phyloP scores from a whole-genome alignment of 805 yeast species.

The Candida ovalis region DNA sequence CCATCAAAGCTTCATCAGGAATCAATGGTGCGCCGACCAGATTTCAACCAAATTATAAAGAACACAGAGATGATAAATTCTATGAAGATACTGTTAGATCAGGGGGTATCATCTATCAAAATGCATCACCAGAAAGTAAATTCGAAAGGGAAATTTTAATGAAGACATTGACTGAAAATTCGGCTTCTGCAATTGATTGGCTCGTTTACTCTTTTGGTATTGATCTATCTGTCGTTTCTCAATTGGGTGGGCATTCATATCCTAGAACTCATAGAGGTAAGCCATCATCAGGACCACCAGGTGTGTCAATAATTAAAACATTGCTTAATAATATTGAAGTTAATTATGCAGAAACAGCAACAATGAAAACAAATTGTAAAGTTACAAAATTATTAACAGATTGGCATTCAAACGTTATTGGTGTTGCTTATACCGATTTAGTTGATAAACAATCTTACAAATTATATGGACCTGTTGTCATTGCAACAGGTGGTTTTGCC shows the following conservation, averaged over 20 bases:
- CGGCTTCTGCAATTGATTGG: constrained; percentile 71
- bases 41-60: constrained; percentile 43
- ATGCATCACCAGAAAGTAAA: constrained; percentile 32
- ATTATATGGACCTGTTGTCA: constrained; percentile 53
- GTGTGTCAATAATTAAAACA: constrained; percentile 59
- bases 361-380: constrained; percentile 30
- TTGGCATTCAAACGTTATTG: constrained; percentile 13
- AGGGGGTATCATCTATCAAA: constrained; percentile 40
- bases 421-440: constrained; percentile 32
- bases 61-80: constrained; percentile 55
- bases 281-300: constrained; percentile 55
- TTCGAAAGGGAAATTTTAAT: constrained; percentile 51
- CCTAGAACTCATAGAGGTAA: constrained; percentile 81
- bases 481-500: constrained; percentile 67
- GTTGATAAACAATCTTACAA: constrained; percentile 17
- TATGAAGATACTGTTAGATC: constrained; percentile 64
- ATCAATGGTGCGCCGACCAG: constrained; percentile 70
- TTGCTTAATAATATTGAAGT: constrained; percentile 48
- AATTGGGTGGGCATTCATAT: constrained; percentile 78
- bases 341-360: constrained; percentile 36
- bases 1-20: constrained; percentile 66
- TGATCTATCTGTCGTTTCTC: constrained; percentile 64
- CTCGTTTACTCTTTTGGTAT: constrained; percentile 55
- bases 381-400: constrained; percentile 38
- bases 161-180: constrained; percentile 54